These are phyloP conservation scores for Sporodiniella umbellata DNA, from an alignment of 371 early-diverging fungal genomes.

Conservation along the genomic window DNA sequence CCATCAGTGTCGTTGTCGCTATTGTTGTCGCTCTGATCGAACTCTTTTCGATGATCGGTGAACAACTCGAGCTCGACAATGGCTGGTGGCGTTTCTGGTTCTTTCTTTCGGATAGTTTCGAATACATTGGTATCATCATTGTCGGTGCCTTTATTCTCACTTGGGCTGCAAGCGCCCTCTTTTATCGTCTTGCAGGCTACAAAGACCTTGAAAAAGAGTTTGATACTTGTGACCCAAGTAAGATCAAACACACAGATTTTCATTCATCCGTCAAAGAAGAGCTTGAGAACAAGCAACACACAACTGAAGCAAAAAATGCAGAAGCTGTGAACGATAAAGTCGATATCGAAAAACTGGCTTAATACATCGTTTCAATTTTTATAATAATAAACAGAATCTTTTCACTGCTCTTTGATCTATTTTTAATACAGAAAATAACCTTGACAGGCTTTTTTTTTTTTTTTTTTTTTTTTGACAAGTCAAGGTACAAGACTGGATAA, in stretches of 20 bases:
- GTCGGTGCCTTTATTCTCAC: conserved; percentile 47
- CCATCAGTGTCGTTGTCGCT: conserved; percentile 58
- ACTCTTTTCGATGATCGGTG: conserved; percentile 47
- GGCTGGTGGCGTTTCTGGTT: conserved; percentile 59
- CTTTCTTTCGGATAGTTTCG: conserved; percentile 48
- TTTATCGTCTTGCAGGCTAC: conserved; percentile 43
- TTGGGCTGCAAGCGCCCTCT: conserved; percentile 42
- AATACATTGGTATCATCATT: conserved; percentile 54
- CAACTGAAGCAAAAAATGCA: background rate
- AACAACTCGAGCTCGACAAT: conserved; percentile 43
- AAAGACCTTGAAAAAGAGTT: conserved; percentile 41
- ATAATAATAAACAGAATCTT: too few species aligned
- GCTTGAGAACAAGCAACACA: too few species aligned
- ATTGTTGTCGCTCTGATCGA: conserved; percentile 55
- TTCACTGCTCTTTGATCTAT: too few species aligned
- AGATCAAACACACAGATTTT: background rate
- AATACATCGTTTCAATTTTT: too few species aligned
- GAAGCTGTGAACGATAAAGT: background rate
- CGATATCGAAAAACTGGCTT: too few species aligned
- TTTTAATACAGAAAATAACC: too few species aligned
- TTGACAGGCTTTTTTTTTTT: too few species aligned
- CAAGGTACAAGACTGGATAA: too few species aligned
- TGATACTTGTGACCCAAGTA: conserved; percentile 21
- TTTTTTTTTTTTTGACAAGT: too few species aligned
- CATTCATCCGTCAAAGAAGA: background rate